Percentiles rank a stretch among this genome's conserved stretches.
Conservation (phyloP, 805 yeast species). For the Maudiozyma pseudohumilis region DNA sequence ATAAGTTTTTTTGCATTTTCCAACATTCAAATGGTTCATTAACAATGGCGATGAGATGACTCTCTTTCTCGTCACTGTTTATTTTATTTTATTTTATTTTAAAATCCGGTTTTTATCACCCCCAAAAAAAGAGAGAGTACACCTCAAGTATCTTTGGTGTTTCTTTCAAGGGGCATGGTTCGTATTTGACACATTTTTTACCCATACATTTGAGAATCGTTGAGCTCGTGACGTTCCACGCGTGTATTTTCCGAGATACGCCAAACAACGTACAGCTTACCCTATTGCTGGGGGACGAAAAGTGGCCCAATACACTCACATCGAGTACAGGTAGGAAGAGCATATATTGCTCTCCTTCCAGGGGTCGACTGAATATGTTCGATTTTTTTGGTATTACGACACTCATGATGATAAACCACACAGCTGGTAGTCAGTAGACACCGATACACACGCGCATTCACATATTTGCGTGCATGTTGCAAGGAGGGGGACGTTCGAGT, state of each 20-base stretch:
- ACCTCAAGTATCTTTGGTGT: not conserved
- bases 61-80: too few relatives aligned
- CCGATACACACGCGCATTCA: too few relatives aligned
- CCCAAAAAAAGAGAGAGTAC: too few relatives aligned
- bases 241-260: too few relatives aligned
- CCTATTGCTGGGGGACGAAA: conserved; percentile 29
- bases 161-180: not conserved
- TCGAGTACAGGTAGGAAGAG: not conserved
- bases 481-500: too few relatives aligned
- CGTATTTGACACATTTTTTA: not conserved
- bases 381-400: conserved; percentile 22
- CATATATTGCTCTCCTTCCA: not conserved
- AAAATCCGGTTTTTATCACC: too few relatives aligned
- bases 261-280: conserved; percentile 13
- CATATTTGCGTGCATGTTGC: too few relatives aligned
- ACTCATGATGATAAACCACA: not conserved
- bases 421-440: not conserved
- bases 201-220: conserved; percentile 24
- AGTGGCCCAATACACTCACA: conserved; percentile 11
- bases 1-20: conserved; percentile 2
- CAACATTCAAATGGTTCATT: not conserved
- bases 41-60: not conserved
- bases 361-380: conserved; percentile 27
- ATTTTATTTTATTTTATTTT: too few relatives aligned
- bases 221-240: conserved; percentile 6